phyloP scores from a whole-genome alignment of 202 grass and related monocot species.

The Setaria viridis region DNA sequence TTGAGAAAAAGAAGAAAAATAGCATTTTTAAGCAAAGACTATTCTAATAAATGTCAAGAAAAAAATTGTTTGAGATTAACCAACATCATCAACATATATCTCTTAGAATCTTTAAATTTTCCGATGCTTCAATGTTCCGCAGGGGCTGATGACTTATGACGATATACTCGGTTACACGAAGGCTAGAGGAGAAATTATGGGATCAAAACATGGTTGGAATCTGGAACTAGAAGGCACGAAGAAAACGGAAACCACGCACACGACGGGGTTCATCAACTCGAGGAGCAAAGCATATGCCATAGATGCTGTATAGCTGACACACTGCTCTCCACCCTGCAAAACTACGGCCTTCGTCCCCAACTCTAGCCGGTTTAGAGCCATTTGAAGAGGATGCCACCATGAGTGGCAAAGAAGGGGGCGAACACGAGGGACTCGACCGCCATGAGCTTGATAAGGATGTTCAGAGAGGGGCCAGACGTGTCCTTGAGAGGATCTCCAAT shows the following conservation, averaged over 20 bases:
- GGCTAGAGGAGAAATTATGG: slow-evolving; percentile 9
- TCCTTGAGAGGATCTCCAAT: slow-evolving; percentile 87
- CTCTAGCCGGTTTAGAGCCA: slow-evolving; percentile 41
- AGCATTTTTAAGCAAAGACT: not conserved
- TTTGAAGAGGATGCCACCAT: slow-evolving; percentile 85
- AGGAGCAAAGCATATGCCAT: slow-evolving; percentile 40
- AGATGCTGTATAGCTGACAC: not conserved
- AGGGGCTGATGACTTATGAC: slow-evolving; percentile 13
- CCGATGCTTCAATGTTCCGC: slow-evolving; percentile 5
- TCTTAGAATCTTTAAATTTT: slow-evolving; percentile 13
- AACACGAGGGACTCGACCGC: slow-evolving; percentile 84
- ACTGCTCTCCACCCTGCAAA: slow-evolving; percentile 16
- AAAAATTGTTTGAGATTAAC: not conserved
- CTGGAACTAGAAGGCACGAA: slow-evolving; percentile 4
- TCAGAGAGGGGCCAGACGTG: slow-evolving; percentile 84
- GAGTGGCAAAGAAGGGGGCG: slow-evolving; percentile 78
- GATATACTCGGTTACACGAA: slow-evolving; percentile 9
- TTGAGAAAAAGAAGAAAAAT: not conserved
- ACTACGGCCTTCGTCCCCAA: not conserved
- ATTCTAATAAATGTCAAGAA: not conserved
- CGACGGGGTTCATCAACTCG: slow-evolving; percentile 29
- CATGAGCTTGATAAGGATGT: slow-evolving; percentile 97
- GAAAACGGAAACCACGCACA: slow-evolving; percentile 2
- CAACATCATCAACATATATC: slow-evolving; percentile 16
- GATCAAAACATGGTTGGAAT: slow-evolving; percentile 38